A percentile compares a stretch with the other conserved stretches of the same genome.
These are phyloP conservation scores for Flaveria linearis DNA, from an alignment of 129 eudicot species.

Conservation along the genomic window DNA sequence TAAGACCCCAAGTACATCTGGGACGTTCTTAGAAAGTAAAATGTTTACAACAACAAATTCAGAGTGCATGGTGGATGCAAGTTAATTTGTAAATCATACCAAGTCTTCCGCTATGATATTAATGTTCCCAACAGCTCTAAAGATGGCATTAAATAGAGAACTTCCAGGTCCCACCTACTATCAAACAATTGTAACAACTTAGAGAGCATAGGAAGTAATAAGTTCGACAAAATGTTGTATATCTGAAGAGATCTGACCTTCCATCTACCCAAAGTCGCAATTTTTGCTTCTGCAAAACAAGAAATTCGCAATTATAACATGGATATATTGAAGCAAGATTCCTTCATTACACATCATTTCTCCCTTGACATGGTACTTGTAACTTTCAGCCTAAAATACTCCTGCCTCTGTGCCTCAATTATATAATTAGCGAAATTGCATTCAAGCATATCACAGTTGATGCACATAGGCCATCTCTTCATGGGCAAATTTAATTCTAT, in stretches of 20 bases:
- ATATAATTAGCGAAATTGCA: background rate
- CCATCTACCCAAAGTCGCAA: slow-evolving; percentile 88
- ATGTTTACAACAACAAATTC: slow-evolving; percentile 7
- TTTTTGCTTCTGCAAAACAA: slow-evolving; percentile 77
- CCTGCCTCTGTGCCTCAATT: background rate
- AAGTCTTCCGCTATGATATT: slow-evolving; percentile 96
- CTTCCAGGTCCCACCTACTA: slow-evolving; percentile 93
- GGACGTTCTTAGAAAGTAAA: slow-evolving; percentile 9
- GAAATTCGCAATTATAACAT: slow-evolving; percentile 2
- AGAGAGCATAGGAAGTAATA: slow-evolving; percentile 22
- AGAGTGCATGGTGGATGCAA: slow-evolving; percentile 15
- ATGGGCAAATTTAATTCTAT: background rate
- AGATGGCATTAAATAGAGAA: slow-evolving; percentile 74
- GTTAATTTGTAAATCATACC: slow-evolving; percentile 50
- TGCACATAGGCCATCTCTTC: slow-evolving; percentile 11
- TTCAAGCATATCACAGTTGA: slow-evolving; percentile 1
- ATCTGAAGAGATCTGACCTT: slow-evolving; percentile 58
- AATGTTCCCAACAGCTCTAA: slow-evolving; percentile 73
- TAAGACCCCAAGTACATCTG: slow-evolving; percentile 3
- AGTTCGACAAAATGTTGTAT: slow-evolving; percentile 14
- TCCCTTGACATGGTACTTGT: slow-evolving; percentile 10
- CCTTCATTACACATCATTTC: slow-evolving; percentile 16
- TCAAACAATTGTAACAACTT: slow-evolving; percentile 42
- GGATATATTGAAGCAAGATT: slow-evolving; percentile 12
- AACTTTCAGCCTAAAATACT: slow-evolving; percentile 10